phyloP scores from a whole-genome alignment of 1,284 basidiomycete species.

The Bothia castanella region DNA sequence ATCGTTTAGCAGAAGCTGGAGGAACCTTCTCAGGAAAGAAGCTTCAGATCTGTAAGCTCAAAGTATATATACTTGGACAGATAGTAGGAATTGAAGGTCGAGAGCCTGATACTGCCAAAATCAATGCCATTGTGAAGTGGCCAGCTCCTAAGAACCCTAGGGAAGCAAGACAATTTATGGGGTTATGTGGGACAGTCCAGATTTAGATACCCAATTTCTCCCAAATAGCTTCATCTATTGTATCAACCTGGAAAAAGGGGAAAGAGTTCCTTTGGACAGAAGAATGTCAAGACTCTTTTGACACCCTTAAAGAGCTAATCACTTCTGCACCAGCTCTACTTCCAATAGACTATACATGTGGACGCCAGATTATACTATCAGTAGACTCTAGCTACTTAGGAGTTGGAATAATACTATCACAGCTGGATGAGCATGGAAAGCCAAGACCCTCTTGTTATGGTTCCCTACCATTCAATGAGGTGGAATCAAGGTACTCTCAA shows the following conservation, averaged over 20 bases:
- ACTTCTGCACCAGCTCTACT: slow-evolving; percentile 19
- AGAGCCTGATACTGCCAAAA: slow-evolving; percentile 1
- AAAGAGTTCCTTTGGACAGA: neutral
- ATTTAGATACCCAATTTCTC: too few relatives aligned
- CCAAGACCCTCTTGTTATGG: slow-evolving; percentile 29
- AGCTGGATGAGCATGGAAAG: slow-evolving; percentile 25
- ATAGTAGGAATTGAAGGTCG: slow-evolving; percentile 13
- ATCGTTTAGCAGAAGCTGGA: too few relatives aligned
- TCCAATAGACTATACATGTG: slow-evolving; percentile 34
- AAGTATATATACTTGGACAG: slow-evolving; percentile 18
- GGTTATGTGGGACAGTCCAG: too few relatives aligned
- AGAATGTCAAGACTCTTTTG: slow-evolving; percentile 17
- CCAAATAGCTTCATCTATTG: too few relatives aligned
- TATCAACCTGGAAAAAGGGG: too few relatives aligned
- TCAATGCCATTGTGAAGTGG: slow-evolving; percentile 3
- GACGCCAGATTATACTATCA: slow-evolving; percentile 30
- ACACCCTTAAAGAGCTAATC: slow-evolving; percentile 28
- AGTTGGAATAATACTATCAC: slow-evolving; percentile 31
- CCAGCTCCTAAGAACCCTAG: slow-evolving; percentile 29
- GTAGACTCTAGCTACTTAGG: slow-evolving; percentile 38
- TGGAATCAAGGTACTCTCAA: slow-evolving; percentile 39
- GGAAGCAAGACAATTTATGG: too few relatives aligned
- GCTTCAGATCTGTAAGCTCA: slow-evolving; percentile 4
- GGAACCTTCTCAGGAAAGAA: too few relatives aligned
- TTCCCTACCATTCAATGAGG: slow-evolving; percentile 37